phyloP scores from a whole-genome alignment of 179 eudicot genomes.

The Drosera spatulata region DNA sequence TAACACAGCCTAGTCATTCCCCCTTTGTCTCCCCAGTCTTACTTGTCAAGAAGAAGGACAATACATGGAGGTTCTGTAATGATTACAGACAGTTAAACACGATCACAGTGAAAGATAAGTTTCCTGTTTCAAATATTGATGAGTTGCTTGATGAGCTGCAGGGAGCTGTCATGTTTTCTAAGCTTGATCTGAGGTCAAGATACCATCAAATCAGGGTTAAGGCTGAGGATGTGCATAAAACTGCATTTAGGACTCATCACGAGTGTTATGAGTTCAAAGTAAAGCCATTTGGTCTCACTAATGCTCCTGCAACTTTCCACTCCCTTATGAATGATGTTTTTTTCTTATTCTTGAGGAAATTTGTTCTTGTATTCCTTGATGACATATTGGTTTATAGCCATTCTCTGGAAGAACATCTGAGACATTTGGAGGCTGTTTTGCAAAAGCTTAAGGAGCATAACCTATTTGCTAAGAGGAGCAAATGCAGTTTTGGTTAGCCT shows the following conservation, averaged over 20 bases:
- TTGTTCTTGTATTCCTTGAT: not conserved
- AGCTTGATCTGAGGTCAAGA: not conserved
- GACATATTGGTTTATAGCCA: slow-evolving; percentile 1
- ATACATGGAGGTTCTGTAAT: not conserved
- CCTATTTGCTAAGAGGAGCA: not conserved
- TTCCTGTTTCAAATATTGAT: slow-evolving; percentile 5
- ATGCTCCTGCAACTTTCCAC: slow-evolving; percentile 1
- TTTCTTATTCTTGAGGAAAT: not conserved
- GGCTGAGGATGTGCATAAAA: slow-evolving; percentile 1
- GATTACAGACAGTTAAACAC: not conserved
- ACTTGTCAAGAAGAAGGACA: slow-evolving; percentile 1
- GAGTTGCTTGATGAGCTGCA: slow-evolving; percentile 7
- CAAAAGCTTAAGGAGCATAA: not conserved
- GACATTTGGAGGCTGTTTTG: not conserved
- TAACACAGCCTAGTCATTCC: not conserved
- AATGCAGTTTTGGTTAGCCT: slow-evolving; percentile 3
- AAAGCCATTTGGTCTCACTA: not conserved
- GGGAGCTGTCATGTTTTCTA: not conserved
- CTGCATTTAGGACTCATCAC: slow-evolving; percentile 3
- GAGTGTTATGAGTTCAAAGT: slow-evolving; percentile 2
- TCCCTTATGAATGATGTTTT: slow-evolving; percentile 2
- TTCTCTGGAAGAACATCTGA: not conserved
- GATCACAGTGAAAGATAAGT: slow-evolving; percentile 1
- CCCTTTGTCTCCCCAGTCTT: not conserved
- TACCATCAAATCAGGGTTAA: slow-evolving; percentile 1